Evolutionary conservation across 2,329 filamentous ascomycete species (phyloP).

Genomic region (Trichophyton verrucosum): DNA sequence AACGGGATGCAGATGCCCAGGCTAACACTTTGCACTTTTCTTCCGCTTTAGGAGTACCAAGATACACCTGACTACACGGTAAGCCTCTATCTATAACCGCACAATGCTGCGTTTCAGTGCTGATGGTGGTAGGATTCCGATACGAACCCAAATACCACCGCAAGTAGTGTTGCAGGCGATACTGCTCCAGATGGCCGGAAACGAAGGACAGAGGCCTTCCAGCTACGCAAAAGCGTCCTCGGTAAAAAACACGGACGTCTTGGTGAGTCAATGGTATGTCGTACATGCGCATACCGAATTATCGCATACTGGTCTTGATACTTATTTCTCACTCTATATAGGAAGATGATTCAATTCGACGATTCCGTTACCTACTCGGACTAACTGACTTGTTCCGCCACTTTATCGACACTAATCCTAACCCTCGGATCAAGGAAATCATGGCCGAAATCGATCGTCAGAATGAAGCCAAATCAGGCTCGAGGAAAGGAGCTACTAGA

Average conservation of each 20-base stretch:
- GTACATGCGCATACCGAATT: neutral
- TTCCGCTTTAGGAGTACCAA: slow-evolving; percentile 34
- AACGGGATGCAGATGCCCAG: neutral
- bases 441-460: slow-evolving; percentile 91
- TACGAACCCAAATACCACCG: slow-evolving; percentile 54
- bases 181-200: slow-evolving; percentile 62
- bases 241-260: slow-evolving; percentile 89
- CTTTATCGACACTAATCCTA: slow-evolving; percentile 95
- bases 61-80: slow-evolving; percentile 53
- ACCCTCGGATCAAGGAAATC: slow-evolving; percentile 86
- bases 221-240: slow-evolving; percentile 81
- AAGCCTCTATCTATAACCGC: slow-evolving; percentile 14
- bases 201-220: slow-evolving; percentile 72
- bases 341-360: slow-evolving; percentile 89
- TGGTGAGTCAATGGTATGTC: slow-evolving; percentile 71
- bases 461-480: slow-evolving; percentile 60
- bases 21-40: slow-evolving; percentile 1
- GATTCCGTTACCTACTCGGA: slow-evolving; percentile 89
- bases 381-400: slow-evolving; percentile 95
- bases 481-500: slow-evolving; percentile 61
- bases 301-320: neutral
- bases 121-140: slow-evolving; percentile 44
- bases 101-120: slow-evolving; percentile 2
- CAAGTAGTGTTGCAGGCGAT: slow-evolving; percentile 78
- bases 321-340: slow-evolving; percentile 27